Evolutionary conservation across 177 flowering plant species (phyloP).

Genomic region (Vitis hybrid): DNA sequence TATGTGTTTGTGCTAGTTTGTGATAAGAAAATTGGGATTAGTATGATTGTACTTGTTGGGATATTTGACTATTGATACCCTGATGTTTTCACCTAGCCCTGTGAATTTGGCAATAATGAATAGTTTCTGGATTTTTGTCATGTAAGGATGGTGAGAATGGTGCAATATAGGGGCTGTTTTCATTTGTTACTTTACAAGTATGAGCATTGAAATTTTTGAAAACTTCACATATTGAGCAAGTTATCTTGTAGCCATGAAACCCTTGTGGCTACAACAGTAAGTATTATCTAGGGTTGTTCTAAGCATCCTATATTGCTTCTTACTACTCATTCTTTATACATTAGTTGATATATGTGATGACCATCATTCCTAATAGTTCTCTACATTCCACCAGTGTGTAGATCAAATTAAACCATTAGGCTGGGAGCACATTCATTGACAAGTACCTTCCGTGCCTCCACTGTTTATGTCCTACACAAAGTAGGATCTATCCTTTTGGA

Average conservation of each 20-base stretch:
- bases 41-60: no score
- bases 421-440: not conserved
- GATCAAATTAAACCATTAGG: not conserved
- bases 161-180: not conserved
- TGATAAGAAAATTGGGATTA: no score
- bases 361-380: not conserved
- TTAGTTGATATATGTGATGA: not conserved
- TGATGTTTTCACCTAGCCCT: no score
- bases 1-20: no score
- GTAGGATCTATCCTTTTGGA: no score
- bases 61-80: no score
- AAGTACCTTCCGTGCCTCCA: not conserved
- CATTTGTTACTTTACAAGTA: not conserved
- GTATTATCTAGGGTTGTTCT: no score
- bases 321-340: not conserved
- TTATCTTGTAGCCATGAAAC: not conserved
- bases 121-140: not conserved
- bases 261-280: not conserved
- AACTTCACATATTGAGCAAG: not conserved
- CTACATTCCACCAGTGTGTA: not conserved
- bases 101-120: no score
- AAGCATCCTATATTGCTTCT: not conserved
- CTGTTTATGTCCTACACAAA: no score
- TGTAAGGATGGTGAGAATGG: not conserved
- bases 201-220: not conserved